These are phyloP conservation scores for Ambrosiella xylebori DNA, from an alignment of 2,329 filamentous ascomycete species.

Conservation along the genomic window DNA sequence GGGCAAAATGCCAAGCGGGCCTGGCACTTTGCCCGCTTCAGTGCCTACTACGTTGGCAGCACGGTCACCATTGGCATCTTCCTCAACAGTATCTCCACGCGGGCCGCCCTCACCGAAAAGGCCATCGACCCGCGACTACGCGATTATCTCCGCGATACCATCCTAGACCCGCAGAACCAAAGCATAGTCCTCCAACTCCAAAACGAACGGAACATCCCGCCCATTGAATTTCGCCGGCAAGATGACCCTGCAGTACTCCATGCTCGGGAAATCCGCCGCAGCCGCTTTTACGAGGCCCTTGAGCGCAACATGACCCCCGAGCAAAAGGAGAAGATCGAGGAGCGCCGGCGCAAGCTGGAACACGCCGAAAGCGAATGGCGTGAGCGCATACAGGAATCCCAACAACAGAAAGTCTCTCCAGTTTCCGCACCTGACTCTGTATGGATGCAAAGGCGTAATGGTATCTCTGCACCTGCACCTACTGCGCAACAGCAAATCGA, in stretches of 20 bases:
- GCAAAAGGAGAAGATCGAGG: constrained; percentile 8
- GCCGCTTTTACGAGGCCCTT: constrained; percentile 10
- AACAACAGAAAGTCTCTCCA: neutral
- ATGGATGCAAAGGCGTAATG: constrained; percentile 9
- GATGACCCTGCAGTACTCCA: constrained; percentile 12
- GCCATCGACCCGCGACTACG: constrained; percentile 19
- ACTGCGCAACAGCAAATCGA: neutral
- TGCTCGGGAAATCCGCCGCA: constrained; percentile 12
- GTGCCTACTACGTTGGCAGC: constrained; percentile 19
- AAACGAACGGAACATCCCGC: constrained; percentile 10
- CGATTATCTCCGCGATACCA: constrained; percentile 15
- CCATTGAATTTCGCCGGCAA: constrained; percentile 12
- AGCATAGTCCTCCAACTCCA: constrained; percentile 12
- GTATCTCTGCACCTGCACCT: neutral
- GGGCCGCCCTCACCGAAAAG: constrained; percentile 16
- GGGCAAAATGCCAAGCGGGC: constrained; percentile 16
- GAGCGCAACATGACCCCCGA: constrained; percentile 10
- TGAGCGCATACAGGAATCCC: neutral
- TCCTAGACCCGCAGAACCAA: constrained; percentile 13
- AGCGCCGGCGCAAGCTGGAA: constrained; percentile 5
- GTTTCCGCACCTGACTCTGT: constrained; percentile 8
- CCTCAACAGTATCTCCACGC: constrained; percentile 19
- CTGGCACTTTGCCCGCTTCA: constrained; percentile 25
- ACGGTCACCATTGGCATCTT: constrained; percentile 18
- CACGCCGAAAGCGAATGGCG: constrained; percentile 10